Conservation (phyloP, 495 filamentous ascomycete genomes). For the Aspergillus asperescens region DNA sequence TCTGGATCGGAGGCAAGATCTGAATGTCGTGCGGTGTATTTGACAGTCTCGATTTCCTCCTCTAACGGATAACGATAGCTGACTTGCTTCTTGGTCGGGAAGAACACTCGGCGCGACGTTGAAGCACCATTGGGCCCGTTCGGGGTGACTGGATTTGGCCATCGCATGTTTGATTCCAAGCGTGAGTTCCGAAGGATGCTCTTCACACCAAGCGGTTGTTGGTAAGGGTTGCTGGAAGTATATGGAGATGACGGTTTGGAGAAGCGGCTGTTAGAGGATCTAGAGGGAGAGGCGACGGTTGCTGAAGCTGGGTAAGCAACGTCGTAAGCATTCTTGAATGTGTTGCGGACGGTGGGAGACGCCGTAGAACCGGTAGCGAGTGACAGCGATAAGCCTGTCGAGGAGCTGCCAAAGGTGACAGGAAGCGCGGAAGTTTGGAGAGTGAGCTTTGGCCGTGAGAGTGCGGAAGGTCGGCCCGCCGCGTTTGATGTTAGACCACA, state of each 20-base stretch:
- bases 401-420: constrained; percentile 48
- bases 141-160: constrained; percentile 38
- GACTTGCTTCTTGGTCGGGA: constrained; percentile 55
- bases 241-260: constrained; percentile 22
- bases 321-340: constrained; percentile 73
- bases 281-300: constrained; percentile 36
- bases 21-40: constrained; percentile 49
- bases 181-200: constrained; percentile 78
- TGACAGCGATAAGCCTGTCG: constrained; percentile 51
- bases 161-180: constrained; percentile 34
- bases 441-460: constrained; percentile 69
- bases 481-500: constrained; percentile 25
- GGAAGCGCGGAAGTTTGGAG: constrained; percentile 63
- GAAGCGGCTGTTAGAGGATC: constrained; percentile 26
- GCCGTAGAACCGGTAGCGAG: constrained; percentile 55
- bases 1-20: constrained; percentile 33
- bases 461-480: constrained; percentile 33
- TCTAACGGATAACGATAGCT: constrained; percentile 48
- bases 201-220: constrained; percentile 57
- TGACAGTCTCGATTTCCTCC: constrained; percentile 50
- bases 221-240: constrained; percentile 51
- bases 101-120: constrained; percentile 44
- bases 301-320: constrained; percentile 61
- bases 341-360: constrained; percentile 77
- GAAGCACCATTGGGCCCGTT: constrained; percentile 29